Conservation (phyloP, 179 eudicot species). For the Beta lomatogona region DNA sequence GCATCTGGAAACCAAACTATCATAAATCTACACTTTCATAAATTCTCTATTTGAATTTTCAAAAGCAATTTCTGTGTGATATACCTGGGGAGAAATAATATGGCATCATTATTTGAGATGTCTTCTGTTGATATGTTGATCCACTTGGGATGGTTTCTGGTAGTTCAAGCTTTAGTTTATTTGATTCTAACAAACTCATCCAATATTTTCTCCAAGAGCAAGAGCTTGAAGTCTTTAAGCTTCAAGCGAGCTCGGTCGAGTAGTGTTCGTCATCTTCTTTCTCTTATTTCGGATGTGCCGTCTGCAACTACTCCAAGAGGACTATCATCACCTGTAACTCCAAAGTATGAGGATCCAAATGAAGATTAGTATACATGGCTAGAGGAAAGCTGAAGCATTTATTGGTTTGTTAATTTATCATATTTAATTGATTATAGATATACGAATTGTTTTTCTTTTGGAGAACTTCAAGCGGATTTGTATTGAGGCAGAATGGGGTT, state of each 20-base stretch:
- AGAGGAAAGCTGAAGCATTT: not conserved
- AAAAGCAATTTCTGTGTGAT: not conserved
- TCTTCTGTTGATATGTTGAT: constrained; percentile 32
- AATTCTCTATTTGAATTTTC: not conserved
- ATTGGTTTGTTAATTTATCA: not conserved
- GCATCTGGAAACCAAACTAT: not conserved
- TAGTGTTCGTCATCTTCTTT: constrained; percentile 51
- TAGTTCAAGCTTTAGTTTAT: constrained; percentile 65
- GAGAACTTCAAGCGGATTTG: not conserved
- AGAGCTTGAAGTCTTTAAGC: constrained; percentile 37
- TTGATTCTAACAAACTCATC: constrained; percentile 67
- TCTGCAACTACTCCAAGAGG: constrained; percentile 7
- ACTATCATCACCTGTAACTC: not conserved
- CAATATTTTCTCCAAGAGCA: constrained; percentile 53
- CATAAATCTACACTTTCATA: not conserved
- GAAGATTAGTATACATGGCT: not conserved
- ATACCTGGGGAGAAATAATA: not conserved
- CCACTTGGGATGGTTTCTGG: constrained; percentile 43
- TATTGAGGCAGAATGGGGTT: too few relatives aligned
- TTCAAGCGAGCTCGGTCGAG: constrained; percentile 48
- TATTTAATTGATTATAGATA: not conserved
- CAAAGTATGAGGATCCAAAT: not conserved
- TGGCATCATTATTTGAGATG: constrained; percentile 20
- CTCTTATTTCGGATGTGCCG: constrained; percentile 54
- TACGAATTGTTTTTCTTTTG: not conserved